phyloP scores from a whole-genome alignment of 192 early-diverging fungal genomes.

The Borealophlyctis nickersoniae region DNA sequence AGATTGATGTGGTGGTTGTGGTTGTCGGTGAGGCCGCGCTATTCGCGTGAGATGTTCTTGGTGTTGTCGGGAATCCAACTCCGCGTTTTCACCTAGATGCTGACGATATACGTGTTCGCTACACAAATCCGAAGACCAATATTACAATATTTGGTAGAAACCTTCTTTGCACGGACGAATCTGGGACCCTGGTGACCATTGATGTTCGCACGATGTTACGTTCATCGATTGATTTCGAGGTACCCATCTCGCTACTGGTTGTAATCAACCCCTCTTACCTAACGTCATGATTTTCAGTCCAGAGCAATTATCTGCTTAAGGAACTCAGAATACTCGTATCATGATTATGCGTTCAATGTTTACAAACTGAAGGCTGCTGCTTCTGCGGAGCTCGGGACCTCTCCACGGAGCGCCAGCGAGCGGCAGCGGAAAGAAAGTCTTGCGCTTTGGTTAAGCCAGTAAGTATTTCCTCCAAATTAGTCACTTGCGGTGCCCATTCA shows the following conservation, averaged over 20 bases:
- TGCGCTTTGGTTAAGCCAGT: background rate
- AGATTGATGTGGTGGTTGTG: constrained; percentile 48
- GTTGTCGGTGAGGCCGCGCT: constrained; percentile 33
- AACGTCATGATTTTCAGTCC: background rate
- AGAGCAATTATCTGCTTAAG: constrained; percentile 7
- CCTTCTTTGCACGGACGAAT: background rate
- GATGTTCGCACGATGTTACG: background rate
- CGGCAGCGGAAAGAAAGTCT: background rate
- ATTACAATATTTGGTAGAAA: background rate
- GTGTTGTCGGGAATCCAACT: background rate
- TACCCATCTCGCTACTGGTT: background rate
- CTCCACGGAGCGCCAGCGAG: background rate
- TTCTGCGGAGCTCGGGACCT: constrained; percentile 7
- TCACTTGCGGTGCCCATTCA: no score
- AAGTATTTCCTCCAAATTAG: no score
- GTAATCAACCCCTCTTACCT: background rate
- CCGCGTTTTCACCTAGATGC: background rate
- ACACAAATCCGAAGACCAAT: background rate
- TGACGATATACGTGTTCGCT: constrained; percentile 2
- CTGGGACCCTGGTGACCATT: constrained; percentile 3
- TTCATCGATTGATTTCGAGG: background rate
- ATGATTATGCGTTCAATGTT: constrained; percentile 4
- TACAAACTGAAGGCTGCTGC: constrained; percentile 17
- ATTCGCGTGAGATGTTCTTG: background rate
- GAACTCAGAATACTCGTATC: constrained; percentile 21